Base-by-base conservation (phyloP, 2,329 filamentous ascomycete species). In the Pseudogymnoascus sp. region DNA sequence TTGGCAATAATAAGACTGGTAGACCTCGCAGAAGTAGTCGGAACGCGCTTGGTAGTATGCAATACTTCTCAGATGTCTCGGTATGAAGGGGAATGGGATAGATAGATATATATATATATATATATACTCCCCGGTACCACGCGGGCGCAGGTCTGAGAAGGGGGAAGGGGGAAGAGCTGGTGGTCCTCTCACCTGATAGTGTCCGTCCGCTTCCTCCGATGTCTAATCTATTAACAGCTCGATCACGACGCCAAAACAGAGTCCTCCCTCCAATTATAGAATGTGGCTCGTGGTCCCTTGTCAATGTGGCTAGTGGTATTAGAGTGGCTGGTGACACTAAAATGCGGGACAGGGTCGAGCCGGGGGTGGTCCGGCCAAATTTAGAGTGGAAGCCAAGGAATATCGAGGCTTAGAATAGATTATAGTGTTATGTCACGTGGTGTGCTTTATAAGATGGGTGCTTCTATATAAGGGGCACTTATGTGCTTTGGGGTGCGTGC, bases 231-330 rank as follows among this genome's bases (percentile, higher is more conserved):
- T 57, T 33, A 57, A 57, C 50, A 57, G 50, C 50, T 35, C 28
- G 50, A 57, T 57, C 50, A 57, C 50, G 50, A 57, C 28, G 26
- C 7, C 26, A 23, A 57, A 57, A 10, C 50, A 21, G 28, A 17
- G 10, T n/a, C 50, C 50, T 57, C 50, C 50, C 50, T 57, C 50
- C 50, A 57, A 57, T 57, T 57, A 57, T 57, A 57, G 50, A 57
- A 35, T 33, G 50, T 57, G 50, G 50, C 50, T 57, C 50, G 50
- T 57, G 50, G 50, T 19, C 47, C 44, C 23, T 53, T 26, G 21
- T 17, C 1, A 10, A n/a, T 57, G 50, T 57, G 50, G 50, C 50
- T 57, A 33, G 28, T 57, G 50, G 28, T 8, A 50, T 28, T 50
- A 50, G 26, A 33, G 50, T 57, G 50, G 50, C 50, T 57, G 23